phyloP scores from a whole-genome alignment of 805 yeast species.

The Saturnispora sekii region DNA sequence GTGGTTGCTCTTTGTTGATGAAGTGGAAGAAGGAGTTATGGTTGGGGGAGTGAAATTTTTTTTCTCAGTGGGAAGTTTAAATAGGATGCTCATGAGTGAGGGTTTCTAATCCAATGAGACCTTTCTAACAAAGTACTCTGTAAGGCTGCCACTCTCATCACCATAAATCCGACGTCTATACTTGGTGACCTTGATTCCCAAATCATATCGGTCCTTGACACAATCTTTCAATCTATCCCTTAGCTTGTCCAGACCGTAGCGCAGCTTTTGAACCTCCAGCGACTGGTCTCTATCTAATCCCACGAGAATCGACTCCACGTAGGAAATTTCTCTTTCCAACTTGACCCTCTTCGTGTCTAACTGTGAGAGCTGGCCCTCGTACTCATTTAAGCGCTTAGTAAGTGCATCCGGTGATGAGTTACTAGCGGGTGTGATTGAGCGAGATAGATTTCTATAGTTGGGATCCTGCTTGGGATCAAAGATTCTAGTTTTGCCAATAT shows the following conservation, averaged over 20 bases:
- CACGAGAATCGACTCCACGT: conserved; percentile 19
- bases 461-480: background rate
- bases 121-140: conserved; percentile 50
- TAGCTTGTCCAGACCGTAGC: conserved; percentile 22
- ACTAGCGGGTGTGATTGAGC: conserved; percentile 9
- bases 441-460: conserved; percentile 1
- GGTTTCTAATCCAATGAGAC: conserved; percentile 23
- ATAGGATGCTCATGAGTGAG: conserved; percentile 2
- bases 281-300: conserved; percentile 12
- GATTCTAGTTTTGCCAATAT: background rate
- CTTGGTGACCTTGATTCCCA: conserved; percentile 23
- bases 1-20: no score
- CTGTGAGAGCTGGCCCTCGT: conserved; percentile 14
- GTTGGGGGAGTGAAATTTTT: background rate
- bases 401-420: conserved; percentile 9
- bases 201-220: conserved; percentile 23
- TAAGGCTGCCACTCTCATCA: conserved; percentile 29
- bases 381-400: conserved; percentile 11
- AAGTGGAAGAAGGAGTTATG: background rate
- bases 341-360: conserved; percentile 19
- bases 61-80: background rate
- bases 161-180: conserved; percentile 23
- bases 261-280: conserved; percentile 20
- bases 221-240: conserved; percentile 20
- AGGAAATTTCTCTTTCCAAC: conserved; percentile 24